Evolutionary conservation across 768 basidiomycete genomes (phyloP), one percentile per base, ranked within the genome.

Genomic region (Guyanaporus albipodus): DNA sequence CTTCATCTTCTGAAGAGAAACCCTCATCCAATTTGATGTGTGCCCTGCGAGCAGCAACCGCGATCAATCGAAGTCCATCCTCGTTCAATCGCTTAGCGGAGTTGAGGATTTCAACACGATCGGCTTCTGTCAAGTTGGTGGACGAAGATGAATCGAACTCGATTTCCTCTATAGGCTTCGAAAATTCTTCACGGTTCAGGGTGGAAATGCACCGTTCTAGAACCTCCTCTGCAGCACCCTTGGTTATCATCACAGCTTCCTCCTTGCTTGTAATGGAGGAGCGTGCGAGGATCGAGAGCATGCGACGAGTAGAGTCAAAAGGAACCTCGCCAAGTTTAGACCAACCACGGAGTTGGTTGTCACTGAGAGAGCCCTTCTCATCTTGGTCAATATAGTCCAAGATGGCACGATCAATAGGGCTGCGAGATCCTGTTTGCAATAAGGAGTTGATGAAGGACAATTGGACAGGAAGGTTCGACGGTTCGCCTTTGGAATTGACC

Each of bases 261-360:
- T 31, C 54, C 17, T 48, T 44, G 18, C 23, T 28, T 8, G 19
- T 26, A 34, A 48, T 52, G 18, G 38, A 29, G 17, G n/a, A 43
- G 63, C 67, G 67, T 2, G 71, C 61, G 2, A 67, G 64, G 14
- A 67, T 27, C 17, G 67, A 68, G 26, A 67, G 67, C 49, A 67
- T 58, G 31, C 68, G 67, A 38, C 68, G 64, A 6, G 68, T 52
- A 11, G 68, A 69, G 44, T 67, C 68, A 31, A 68, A 68, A 19
- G 67, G 67, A 50, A 68, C 62, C 53, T 68, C 67, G 6, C 64
- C 61, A 1, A 67, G 48, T 50, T 68, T 68, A 44, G 32, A 46
- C 68, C 64, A 68, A 6, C 41, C 37, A 1, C 56, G 57, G 4
- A 50, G 28, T 18, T 50, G 47, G 17, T 19, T 22, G 31, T 54